Conservation (phyloP, 176 grass and related monocot genomes). For the Themeda triandra region DNA sequence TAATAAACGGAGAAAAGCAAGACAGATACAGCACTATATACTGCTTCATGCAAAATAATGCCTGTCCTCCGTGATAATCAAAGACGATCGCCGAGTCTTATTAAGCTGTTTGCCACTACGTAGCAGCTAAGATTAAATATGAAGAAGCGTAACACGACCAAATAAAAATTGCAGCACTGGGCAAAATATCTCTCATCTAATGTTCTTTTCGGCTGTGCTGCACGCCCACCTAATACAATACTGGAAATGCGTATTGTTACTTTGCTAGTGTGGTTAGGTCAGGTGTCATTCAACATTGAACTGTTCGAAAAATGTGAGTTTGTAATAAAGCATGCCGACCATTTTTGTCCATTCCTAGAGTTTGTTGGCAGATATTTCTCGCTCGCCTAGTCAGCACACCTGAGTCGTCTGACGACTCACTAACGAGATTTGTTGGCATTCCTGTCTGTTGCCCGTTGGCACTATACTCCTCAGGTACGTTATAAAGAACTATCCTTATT, state of each 20-base stretch:
- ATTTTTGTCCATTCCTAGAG: neutral
- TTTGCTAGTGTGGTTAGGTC: slow-evolving; percentile 34
- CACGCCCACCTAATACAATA: neutral
- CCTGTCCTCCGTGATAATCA: neutral
- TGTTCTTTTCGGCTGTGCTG: slow-evolving; percentile 16
- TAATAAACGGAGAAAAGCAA: too few relatives aligned
- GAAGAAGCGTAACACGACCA: neutral
- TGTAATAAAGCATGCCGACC: neutral
- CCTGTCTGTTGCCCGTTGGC: neutral
- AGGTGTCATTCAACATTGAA: slow-evolving; percentile 24
- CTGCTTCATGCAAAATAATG: neutral
- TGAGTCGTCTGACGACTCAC: neutral
- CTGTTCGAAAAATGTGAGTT: slow-evolving; percentile 8
- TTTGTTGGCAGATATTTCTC: slow-evolving; percentile 10
- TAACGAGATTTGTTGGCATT: neutral
- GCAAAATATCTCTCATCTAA: neutral
- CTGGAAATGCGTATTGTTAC: neutral
- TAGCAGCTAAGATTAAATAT: neutral
- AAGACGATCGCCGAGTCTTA: neutral
- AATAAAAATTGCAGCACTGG: neutral
- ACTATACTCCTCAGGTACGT: neutral
- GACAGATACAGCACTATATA: too few relatives aligned
- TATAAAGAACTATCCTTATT: neutral
- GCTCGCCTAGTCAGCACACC: neutral
- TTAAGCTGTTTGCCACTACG: neutral